These are phyloP conservation scores for Solanum rostratum DNA, from an alignment of 257 asterid species.

Conservation along the genomic window DNA sequence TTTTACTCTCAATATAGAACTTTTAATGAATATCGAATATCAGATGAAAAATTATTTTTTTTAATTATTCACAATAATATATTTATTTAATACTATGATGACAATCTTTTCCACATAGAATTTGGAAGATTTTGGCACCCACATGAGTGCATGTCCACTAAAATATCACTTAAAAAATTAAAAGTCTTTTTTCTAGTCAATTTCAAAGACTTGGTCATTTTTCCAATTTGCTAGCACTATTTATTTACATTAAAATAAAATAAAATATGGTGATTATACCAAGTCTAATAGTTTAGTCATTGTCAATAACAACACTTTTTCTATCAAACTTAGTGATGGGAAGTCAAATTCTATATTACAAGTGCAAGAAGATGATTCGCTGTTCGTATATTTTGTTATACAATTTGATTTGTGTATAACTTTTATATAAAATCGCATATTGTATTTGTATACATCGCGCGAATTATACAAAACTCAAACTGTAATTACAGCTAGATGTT, in stretches of 20 bases:
- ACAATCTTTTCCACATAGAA: not conserved
- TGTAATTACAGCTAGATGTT: no score
- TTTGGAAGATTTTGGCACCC: not conserved
- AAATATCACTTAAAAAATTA: not conserved
- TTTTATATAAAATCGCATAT: no score
- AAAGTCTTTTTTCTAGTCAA: not conserved
- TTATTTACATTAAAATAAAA: not conserved
- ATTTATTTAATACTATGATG: not conserved
- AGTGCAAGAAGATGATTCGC: not conserved
- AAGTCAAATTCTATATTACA: no score
- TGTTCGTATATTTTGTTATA: no score
- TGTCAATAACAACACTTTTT: not conserved
- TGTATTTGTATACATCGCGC: no score
- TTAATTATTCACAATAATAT: not conserved
- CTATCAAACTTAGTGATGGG: not conserved
- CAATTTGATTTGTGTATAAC: no score
- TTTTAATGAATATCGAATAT: not conserved
- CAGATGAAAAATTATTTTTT: not conserved
- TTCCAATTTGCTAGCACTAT: not conserved
- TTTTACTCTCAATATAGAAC: no score
- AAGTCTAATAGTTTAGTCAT: not conserved
- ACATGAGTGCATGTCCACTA: not conserved
- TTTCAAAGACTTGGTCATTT: not conserved
- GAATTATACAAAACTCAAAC: no score
- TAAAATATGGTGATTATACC: not conserved